Conservation (phyloP, 345 rosid species). For the Euphorbia tirucalli region DNA sequence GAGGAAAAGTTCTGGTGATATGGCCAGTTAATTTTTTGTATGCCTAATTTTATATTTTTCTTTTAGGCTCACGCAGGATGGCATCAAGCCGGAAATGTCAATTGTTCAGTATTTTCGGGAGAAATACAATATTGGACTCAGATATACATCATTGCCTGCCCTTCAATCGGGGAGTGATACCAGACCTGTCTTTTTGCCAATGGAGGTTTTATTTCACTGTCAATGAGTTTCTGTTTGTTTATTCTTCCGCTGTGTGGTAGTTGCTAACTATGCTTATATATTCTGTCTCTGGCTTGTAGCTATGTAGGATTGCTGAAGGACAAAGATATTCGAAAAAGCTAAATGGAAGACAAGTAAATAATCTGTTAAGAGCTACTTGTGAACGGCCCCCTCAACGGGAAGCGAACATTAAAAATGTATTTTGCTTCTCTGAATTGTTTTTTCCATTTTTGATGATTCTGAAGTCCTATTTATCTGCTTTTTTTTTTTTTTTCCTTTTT, state of each 20-base stretch:
- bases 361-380: conserved; percentile 66
- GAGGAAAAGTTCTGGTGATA: background rate
- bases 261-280: background rate
- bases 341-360: conserved; percentile 61
- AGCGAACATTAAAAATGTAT: conserved; percentile 18
- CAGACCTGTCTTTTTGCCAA: conserved; percentile 56
- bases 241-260: background rate
- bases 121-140: conserved; percentile 39
- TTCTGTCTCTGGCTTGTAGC: conserved; percentile 32
- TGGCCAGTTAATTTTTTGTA: background rate
- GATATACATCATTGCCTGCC: conserved; percentile 44
- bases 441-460: background rate
- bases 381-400: conserved; percentile 55
- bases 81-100: conserved; percentile 14
- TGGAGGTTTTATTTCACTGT: conserved; percentile 53
- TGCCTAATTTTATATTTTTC: background rate
- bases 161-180: conserved; percentile 62
- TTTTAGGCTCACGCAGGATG: conserved; percentile 59
- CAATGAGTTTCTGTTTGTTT: no score
- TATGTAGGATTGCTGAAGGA: conserved; percentile 49
- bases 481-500: background rate
- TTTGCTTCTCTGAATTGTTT: background rate
- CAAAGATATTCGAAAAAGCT: conserved; percentile 58
- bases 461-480: background rate
- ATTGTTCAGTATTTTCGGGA: conserved; percentile 57